A percentile compares a stretch with the other conserved stretches of the same genome.
Conservation (phyloP, 1,284 basidiomycete species). For the Ustilago xerochloae region DNA sequence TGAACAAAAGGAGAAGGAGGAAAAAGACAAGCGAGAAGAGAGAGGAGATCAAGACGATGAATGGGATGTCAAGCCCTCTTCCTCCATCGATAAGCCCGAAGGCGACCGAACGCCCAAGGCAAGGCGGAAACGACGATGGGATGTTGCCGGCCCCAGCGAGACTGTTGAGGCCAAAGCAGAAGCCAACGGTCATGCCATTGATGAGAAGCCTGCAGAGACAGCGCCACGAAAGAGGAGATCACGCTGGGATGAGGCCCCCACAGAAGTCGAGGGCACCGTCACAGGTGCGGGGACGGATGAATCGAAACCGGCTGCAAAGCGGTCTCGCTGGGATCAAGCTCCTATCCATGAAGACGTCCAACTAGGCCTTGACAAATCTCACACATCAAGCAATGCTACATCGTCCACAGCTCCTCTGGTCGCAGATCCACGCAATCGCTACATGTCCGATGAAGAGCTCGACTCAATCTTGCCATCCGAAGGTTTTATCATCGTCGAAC, state of each 20-base stretch:
- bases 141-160: constrained; percentile 76
- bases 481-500: constrained; percentile 91
- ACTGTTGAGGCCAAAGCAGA: constrained; percentile 70
- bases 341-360: constrained; percentile 67
- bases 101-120: constrained; percentile 72
- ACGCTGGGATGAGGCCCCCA: constrained; percentile 87
- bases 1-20: constrained; percentile 83
- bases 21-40: constrained; percentile 71
- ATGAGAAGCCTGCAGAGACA: constrained; percentile 25
- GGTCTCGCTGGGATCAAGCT: constrained; percentile 96
- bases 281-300: constrained; percentile 75
- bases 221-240: constrained; percentile 88
- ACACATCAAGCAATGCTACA: constrained; percentile 13
- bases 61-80: constrained; percentile 36
- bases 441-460: constrained; percentile 94
- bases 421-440: constrained; percentile 88
- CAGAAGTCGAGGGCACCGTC: constrained; percentile 69
- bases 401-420: neutral
- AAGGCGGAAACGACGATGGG: constrained; percentile 88
- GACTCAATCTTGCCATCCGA: constrained; percentile 86
- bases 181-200: constrained; percentile 3
- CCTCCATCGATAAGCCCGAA: constrained; percentile 8
- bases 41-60: constrained; percentile 64
- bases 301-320: constrained; percentile 69
- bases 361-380: neutral